A percentile compares a stretch with the other conserved stretches of the same genome.
Evolutionary conservation across 2,329 filamentous ascomycete genomes (phyloP).

Genomic region (Colletotrichum tropicale): DNA sequence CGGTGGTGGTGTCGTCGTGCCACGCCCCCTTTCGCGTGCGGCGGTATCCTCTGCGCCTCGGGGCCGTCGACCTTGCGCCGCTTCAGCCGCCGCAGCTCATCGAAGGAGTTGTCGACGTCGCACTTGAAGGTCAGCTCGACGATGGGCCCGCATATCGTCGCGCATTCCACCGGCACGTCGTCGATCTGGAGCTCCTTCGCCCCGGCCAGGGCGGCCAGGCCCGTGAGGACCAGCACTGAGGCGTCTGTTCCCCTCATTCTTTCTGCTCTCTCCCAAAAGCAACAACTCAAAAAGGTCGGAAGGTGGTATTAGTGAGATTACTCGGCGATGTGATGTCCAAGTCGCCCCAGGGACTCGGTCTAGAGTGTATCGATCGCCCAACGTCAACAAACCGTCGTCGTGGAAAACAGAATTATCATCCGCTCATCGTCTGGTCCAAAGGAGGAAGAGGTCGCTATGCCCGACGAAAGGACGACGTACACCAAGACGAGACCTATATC

Average conservation of each 20-base stretch:
- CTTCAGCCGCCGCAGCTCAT: conserved; percentile 28
- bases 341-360: neutral
- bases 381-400: neutral
- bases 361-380: neutral
- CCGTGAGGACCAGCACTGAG: conserved; percentile 29
- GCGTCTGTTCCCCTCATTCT: conserved; percentile 31
- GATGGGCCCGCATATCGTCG: conserved; percentile 46
- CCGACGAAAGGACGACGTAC: neutral
- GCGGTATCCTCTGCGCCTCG: neutral
- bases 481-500: conserved; percentile 1
- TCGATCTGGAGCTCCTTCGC: conserved; percentile 36
- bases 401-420: neutral
- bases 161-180: conserved; percentile 42
- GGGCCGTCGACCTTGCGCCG: conserved; percentile 24
- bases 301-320: neutral
- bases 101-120: conserved; percentile 25
- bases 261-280: no score
- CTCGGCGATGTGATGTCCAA: neutral
- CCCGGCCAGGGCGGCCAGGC: conserved; percentile 29
- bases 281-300: rapidly evolving
- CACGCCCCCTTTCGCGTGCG: neutral
- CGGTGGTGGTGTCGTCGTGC: conserved; percentile 7
- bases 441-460: neutral
- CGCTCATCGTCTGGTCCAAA: conserved; percentile 10
- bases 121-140: conserved; percentile 45